A percentile compares a stretch with the other conserved stretches of the same genome.
These are phyloP conservation scores for Scopulariopsis brevicaulis DNA, from an alignment of 2,329 filamentous ascomycete species.

Conservation along the genomic window DNA sequence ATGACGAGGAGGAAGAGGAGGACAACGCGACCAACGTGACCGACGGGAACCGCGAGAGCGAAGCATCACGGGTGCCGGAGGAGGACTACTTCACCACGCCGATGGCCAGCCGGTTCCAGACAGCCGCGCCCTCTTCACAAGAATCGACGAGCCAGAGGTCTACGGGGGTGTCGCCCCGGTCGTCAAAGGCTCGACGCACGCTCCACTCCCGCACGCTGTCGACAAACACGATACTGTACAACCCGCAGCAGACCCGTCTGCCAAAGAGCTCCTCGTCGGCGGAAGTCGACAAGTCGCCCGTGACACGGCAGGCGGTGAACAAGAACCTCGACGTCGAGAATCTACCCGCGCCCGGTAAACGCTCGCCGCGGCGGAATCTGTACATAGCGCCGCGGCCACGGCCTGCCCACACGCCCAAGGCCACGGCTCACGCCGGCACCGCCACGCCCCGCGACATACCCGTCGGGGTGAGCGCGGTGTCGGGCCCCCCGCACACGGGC, in stretches of 20 bases:
- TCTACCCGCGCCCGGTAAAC: constrained; percentile 15
- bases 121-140: constrained; percentile 13
- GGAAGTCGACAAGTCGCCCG: constrained; percentile 22
- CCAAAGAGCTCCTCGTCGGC: constrained; percentile 27
- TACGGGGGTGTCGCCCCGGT: neutral
- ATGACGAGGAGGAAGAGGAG: constrained; percentile 60
- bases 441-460: constrained; percentile 4
- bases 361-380: constrained; percentile 34
- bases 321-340: constrained; percentile 27
- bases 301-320: constrained; percentile 14
- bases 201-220: constrained; percentile 65
- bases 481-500: constrained; percentile 13
- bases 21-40: constrained; percentile 29
- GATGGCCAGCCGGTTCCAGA: constrained; percentile 26
- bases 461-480: neutral
- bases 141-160: constrained; percentile 2
- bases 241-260: constrained; percentile 42
- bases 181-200: constrained; percentile 5
- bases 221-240: constrained; percentile 75
- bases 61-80: constrained; percentile 13
- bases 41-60: constrained; percentile 16
- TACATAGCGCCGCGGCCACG: constrained; percentile 38
- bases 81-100: constrained; percentile 47
- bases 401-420: constrained; percentile 34
- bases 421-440: constrained; percentile 13